phyloP scores from a whole-genome alignment of 768 basidiomycete species.

The Amanita molliuscula region DNA sequence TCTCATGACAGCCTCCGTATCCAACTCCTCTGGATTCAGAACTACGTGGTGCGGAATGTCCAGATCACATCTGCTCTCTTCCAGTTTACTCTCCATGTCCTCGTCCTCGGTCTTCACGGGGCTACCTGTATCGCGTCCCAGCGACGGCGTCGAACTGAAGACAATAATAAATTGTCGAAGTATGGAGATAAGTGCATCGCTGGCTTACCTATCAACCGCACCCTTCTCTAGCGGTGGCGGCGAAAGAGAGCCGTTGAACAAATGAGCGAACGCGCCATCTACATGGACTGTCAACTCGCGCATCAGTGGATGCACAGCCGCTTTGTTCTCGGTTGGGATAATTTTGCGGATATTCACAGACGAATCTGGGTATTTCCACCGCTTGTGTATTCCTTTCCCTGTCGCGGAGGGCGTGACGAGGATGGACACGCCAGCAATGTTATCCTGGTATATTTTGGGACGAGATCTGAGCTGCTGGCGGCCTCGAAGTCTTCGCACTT shows the following conservation, averaged over 20 bases:
- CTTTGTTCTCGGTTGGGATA: background rate
- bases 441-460: background rate
- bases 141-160: background rate
- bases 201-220: background rate
- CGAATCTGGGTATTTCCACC: conserved; percentile 7
- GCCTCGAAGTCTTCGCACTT: background rate
- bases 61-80: background rate
- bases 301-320: background rate
- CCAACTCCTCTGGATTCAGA: background rate
- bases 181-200: background rate
- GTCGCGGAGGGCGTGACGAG: conserved; percentile 7
- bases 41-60: background rate
- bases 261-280: background rate
- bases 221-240: background rate
- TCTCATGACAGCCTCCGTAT: background rate
- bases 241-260: background rate
- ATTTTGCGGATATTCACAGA: background rate
- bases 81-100: background rate
- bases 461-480: background rate
- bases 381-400: conserved; percentile 5
- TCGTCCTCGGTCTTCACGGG: background rate
- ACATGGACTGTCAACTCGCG: background rate
- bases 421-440: background rate
- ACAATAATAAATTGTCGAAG: background rate
- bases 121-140: background rate